These are phyloP conservation scores for Colletotrichum cereale DNA, from an alignment of 2,329 filamentous ascomycete genomes.

Conservation along the genomic window DNA sequence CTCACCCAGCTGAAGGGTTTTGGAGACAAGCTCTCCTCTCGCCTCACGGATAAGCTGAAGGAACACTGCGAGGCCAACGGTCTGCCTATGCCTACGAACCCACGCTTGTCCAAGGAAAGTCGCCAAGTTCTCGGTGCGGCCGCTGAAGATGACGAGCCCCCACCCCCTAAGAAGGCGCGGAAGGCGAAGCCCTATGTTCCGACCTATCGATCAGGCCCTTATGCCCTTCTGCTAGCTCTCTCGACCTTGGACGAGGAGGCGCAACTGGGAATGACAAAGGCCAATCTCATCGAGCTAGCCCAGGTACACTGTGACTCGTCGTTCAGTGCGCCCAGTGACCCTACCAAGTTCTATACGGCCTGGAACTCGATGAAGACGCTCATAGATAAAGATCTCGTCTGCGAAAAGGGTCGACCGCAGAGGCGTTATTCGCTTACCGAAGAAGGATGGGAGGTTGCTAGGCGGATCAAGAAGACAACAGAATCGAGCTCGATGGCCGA, in stretches of 20 bases:
- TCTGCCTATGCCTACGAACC: slow-evolving; percentile 74
- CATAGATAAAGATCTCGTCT: slow-evolving; percentile 78
- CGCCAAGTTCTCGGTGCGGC: slow-evolving; percentile 49
- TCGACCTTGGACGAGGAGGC: slow-evolving; percentile 68
- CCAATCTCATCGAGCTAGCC: slow-evolving; percentile 75
- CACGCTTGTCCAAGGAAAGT: slow-evolving; percentile 53
- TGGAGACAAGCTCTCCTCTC: slow-evolving; percentile 77
- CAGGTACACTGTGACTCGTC: slow-evolving; percentile 81
- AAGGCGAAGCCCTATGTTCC: slow-evolving; percentile 79
- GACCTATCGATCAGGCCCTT: slow-evolving; percentile 77
- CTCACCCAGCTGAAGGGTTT: slow-evolving; percentile 80
- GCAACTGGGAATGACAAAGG: slow-evolving; percentile 72
- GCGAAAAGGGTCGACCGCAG: slow-evolving; percentile 75
- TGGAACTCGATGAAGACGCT: slow-evolving; percentile 88
- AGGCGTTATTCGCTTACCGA: slow-evolving; percentile 80
- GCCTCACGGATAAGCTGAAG: slow-evolving; percentile 72
- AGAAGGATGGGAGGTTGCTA: slow-evolving; percentile 81
- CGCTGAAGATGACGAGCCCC: slow-evolving; percentile 51
- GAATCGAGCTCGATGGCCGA: slow-evolving; percentile 36
- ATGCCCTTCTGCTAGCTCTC: slow-evolving; percentile 78
- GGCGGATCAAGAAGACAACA: slow-evolving; percentile 69
- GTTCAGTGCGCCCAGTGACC: slow-evolving; percentile 75
- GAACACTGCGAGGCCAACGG: slow-evolving; percentile 75
- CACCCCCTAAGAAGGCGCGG: slow-evolving; percentile 67
- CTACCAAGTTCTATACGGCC: slow-evolving; percentile 80